Base-by-base conservation (phyloP, 148 eudicot species). In the Persicaria tinctoria region DNA sequence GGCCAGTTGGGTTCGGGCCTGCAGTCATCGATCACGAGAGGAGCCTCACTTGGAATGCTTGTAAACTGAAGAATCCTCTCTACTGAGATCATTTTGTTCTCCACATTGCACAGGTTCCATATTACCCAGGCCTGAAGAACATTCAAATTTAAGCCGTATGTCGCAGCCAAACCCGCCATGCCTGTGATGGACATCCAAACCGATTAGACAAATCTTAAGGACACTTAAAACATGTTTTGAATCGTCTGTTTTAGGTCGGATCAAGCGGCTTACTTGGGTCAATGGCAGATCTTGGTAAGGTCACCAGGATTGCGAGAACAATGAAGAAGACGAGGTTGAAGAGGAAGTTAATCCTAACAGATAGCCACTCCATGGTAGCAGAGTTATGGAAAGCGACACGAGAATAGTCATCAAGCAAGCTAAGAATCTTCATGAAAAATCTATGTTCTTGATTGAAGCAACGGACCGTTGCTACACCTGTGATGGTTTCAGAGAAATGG, bases 71-170 rank as follows among this genome's bases (percentile, higher is more conserved):
- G 93, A 79, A 93, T 88, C 75, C 98, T 83, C 82, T 93, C 97
- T 8, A 93, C 97, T 2, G 93, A 91, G 14, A 93, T 93, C 97
- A 93, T 93, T 74, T 93, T 93, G 87, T 93, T 93, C 76, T 93
- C 97, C 0, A 91, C 98, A 14, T 93, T 93, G 75, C 98, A 93
- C 16, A 93, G 81, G 85, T 93, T 93, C 98, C 98, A 93, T 86
- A 91, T 87, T 10, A 88, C 91, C 98, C 98, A 93, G 46, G 98
- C 94, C 77, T 93, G 97, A 5, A 93, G 78, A 32, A 89, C 90
- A 63, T 87, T 93, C 81, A 93, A 79, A 71, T 85, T 91, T 53
- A 72, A 79, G 9, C 98, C 98, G 59, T 93, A 93, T 2, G 97
- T 88, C 66, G 94, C 98, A 46, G 91, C 97, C 27, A 93, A 81